Percentiles rank a stretch among this genome's conserved stretches.
Conservation (phyloP, 2,329 filamentous ascomycete species). For the Thermothelomyces thermophilus region DNA sequence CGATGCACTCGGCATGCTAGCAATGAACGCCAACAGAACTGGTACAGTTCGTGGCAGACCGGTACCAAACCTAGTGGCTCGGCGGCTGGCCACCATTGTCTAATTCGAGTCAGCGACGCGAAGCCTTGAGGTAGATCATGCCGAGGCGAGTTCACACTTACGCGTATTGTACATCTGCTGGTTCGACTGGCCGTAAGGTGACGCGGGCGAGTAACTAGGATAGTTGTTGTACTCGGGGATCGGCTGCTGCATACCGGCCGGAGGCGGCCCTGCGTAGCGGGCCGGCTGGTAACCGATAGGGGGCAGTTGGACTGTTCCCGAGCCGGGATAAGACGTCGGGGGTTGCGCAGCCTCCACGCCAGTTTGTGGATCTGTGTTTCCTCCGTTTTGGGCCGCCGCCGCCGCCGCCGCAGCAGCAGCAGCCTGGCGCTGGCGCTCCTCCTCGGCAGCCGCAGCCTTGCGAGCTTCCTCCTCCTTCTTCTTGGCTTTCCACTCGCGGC, state of each 20-base stretch:
- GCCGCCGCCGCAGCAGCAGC: too few relatives aligned
- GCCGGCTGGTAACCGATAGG: constrained; percentile 66
- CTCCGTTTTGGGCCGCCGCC: constrained; percentile 48
- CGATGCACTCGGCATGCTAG: too few relatives aligned
- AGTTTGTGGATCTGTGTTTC: constrained; percentile 41
- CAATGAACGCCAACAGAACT: too few relatives aligned
- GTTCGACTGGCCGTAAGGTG: constrained; percentile 50
- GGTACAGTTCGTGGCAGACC: background rate
- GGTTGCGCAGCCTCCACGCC: constrained; percentile 47
- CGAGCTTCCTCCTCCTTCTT: constrained; percentile 93
- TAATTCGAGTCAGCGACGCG: constrained; percentile 15
- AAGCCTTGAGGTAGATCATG: background rate
- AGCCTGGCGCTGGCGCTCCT: constrained; percentile 64
- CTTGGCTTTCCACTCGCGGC: constrained; percentile 99
- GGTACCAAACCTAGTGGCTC: background rate
- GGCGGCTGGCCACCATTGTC: constrained; percentile 27
- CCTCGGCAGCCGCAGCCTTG: constrained; percentile 66
- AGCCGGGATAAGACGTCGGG: constrained; percentile 50
- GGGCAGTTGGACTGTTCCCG: constrained; percentile 59
- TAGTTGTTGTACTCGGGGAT: constrained; percentile 50
- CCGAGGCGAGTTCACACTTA: constrained; percentile 29
- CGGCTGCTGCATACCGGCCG: constrained; percentile 45
- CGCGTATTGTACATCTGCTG: constrained; percentile 56
- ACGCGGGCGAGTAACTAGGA: constrained; percentile 51
- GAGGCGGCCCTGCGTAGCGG: constrained; percentile 60